phyloP scores from a whole-genome alignment of 495 filamentous ascomycete genomes.

The Hypoxylon trugodes region DNA sequence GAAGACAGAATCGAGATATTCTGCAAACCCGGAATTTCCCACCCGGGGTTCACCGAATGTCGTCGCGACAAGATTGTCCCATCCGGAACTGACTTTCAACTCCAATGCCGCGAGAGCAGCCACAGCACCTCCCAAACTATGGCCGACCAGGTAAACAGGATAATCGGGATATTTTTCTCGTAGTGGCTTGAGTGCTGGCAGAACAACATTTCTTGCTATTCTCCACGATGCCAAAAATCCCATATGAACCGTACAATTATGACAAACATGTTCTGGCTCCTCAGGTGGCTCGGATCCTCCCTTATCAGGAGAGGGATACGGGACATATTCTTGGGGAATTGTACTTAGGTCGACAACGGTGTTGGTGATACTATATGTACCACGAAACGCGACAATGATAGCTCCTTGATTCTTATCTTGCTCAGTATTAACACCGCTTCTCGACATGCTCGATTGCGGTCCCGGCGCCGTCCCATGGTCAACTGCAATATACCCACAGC shows the following conservation, averaged over 20 bases:
- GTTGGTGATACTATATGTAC: constrained; percentile 92
- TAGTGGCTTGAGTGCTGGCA: constrained; percentile 65
- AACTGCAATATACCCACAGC: constrained; percentile 91
- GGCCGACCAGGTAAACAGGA: constrained; percentile 79
- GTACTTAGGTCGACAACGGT: constrained; percentile 88
- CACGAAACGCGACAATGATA: constrained; percentile 92
- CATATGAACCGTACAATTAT: constrained; percentile 88
- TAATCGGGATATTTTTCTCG: constrained; percentile 71
- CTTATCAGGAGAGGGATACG: constrained; percentile 71
- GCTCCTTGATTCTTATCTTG: constrained; percentile 31
- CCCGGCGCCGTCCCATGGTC: constrained; percentile 67
- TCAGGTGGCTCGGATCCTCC: constrained; percentile 40
- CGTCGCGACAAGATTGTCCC: constrained; percentile 73
- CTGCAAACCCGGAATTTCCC: constrained; percentile 76
- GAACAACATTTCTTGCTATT: constrained; percentile 69
- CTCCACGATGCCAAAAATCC: constrained; percentile 89
- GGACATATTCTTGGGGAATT: constrained; percentile 86
- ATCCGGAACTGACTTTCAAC: constrained; percentile 58
- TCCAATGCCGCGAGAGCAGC: constrained; percentile 88
- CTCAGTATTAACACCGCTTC: neutral
- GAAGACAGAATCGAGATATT: constrained; percentile 75
- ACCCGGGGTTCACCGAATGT: constrained; percentile 93
- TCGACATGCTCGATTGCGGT: constrained; percentile 46
- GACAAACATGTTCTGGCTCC: constrained; percentile 60
- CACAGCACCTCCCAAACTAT: constrained; percentile 92